phyloP scores from a whole-genome alignment of 2,329 filamentous ascomycete species.

The Lomentospora prolificans region DNA sequence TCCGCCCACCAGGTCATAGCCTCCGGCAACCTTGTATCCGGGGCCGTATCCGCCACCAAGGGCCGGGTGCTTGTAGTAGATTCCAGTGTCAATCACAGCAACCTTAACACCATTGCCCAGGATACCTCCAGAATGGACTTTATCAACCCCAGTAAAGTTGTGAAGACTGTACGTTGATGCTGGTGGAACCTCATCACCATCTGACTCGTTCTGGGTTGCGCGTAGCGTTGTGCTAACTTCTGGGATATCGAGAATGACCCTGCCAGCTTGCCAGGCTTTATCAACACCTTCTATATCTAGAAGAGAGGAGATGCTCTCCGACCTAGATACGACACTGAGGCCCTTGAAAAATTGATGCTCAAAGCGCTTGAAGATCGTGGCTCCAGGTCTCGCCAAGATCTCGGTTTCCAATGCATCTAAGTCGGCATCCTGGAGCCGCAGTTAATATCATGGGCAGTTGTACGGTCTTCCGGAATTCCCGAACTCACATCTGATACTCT shows the following conservation, averaged over 20 bases:
- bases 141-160: conserved; percentile 28
- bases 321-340: neutral
- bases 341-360: conserved; percentile 1
- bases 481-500: conserved; percentile 2
- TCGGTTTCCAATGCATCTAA: neutral
- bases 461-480: neutral
- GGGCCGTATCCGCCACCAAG: conserved; percentile 29
- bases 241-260: neutral
- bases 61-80: conserved; percentile 26
- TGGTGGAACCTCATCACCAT: neutral
- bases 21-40: conserved; percentile 27
- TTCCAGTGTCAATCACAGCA: conserved; percentile 29
- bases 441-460: neutral
- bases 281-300: neutral
- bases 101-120: conserved; percentile 27
- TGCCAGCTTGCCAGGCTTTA: neutral
- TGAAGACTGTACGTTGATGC: conserved; percentile 24
- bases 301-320: neutral
- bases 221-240: neutral
- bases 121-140: conserved; percentile 26
- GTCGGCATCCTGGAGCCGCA: neutral
- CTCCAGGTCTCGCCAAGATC: neutral
- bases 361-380: conserved; percentile 5
- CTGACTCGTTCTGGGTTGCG: neutral
- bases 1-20: conserved; percentile 27